Evolutionary conservation across 176 grass and related monocot genomes (phyloP), one percentile per base, ranked within the genome.

Genomic region (Eragrostis curvula): DNA sequence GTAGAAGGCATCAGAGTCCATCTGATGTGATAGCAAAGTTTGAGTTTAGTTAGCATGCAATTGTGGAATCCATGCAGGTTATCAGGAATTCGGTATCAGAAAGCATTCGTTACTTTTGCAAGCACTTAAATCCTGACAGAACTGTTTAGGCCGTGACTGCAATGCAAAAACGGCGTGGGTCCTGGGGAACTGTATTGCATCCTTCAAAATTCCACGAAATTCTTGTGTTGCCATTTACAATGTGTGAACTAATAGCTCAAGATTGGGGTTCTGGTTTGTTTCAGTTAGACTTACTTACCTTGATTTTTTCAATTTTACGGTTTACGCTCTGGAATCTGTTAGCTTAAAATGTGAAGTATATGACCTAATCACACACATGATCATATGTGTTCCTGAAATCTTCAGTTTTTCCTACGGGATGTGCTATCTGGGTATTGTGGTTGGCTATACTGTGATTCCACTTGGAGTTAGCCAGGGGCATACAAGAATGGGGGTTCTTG

Each of bases 391-490:
- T 53, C 46, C 59, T 82, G 0, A 17, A 51, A 21, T 30, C 8
- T 61, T 69, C 36, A n/a, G 12, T 8, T 16, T 2, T 44, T 63
- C 23, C 17, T 25, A 63, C 45, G 46, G 6, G 9, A 21, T 20
- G 65, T 10, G 3, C 8, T 29, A 43, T 29, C 24, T 36, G 13
- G 6, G 10, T 77, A 44, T 62, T 67, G 42, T 80, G 48, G 48
- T 73, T 74, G 84, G 24, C 32, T n/a, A 14, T 70, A 68, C 6
- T 69, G 49, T 52, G 68, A 23, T 60, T 77, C 70, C 14, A 47
- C 1, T 18, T 77, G 12, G 12, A 25, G 8, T 66, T 79, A 2
- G 3, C 61, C 21, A n/a, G 36, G 32, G 32, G 32, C 32, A 36
- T 36, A 36, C 32, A 36, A 36, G 32, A 36, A 36, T 36, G 32